Percentiles rank a stretch among this genome's conserved stretches.
Evolutionary conservation across 257 asterid genomes (phyloP).

Genomic region (Rauvolfia tetraphylla): DNA sequence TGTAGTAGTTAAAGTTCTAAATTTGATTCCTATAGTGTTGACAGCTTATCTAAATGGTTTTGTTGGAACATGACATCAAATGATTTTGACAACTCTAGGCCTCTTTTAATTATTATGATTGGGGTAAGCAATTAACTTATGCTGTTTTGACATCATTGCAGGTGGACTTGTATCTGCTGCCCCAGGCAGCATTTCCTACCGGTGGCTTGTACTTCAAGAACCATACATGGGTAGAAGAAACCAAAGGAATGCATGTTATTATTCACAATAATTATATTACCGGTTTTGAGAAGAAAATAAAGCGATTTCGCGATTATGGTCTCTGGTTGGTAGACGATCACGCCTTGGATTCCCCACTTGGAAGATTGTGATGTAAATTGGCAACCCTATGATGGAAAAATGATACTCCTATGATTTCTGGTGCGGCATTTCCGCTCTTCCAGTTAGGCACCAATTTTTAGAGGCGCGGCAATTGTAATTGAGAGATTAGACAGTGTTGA

Average conservation of each 20-base stretch:
- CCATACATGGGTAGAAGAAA: slow-evolving; percentile 85
- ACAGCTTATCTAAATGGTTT: not conserved
- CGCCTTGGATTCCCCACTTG: slow-evolving; percentile 83
- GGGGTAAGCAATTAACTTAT: slow-evolving; percentile 1
- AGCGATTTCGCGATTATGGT: slow-evolving; percentile 75
- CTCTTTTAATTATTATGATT: slow-evolving; percentile 9
- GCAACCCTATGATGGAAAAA: not conserved
- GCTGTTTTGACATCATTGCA: slow-evolving; percentile 28
- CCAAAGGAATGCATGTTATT: slow-evolving; percentile 82
- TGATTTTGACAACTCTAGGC: not conserved
- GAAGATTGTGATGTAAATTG: slow-evolving; percentile 37
- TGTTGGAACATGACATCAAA: not conserved
- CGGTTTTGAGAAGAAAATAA: slow-evolving; percentile 88
- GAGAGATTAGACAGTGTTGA: not conserved
- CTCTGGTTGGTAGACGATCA: slow-evolving; percentile 89
- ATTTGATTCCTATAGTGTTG: not conserved
- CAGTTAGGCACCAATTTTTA: not conserved
- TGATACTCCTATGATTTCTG: slow-evolving; percentile 6
- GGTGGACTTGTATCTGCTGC: slow-evolving; percentile 92
- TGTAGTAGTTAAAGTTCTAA: not conserved
- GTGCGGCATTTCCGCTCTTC: not conserved
- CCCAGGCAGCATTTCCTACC: slow-evolving; percentile 89
- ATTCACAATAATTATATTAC: slow-evolving; percentile 85
- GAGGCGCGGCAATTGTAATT: not conserved
- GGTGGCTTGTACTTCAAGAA: slow-evolving; percentile 97